Base-by-base conservation (phyloP, 169 alveolate genomes). In the Eimeria falciformis region DNA sequence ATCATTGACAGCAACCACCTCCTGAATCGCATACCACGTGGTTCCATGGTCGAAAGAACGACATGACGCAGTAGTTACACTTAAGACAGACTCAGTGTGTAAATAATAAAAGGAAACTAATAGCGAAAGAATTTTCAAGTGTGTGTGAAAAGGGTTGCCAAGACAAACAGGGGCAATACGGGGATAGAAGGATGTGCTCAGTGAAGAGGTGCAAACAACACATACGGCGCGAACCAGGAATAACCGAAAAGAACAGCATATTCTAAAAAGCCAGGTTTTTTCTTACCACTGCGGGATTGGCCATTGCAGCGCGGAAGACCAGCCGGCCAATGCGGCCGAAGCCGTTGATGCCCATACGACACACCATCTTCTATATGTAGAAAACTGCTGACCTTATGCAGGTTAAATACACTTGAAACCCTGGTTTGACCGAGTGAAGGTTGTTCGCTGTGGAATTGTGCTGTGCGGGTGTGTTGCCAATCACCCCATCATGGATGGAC, bases 261-360 rank as follows among this genome's bases (percentile, higher is more conserved):
- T n/a, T n/a, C n/a, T n/a, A n/a, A n/a, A n/a, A n/a, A n/a, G n/a
- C n/a, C n/a, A n/a, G n/a, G n/a, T n/a, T n/a, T n/a, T n/a, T n/a
- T 73, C 96, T 92, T 82, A 94, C 96, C 87, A 96, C 96, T 46
- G 94, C 97, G 17, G 91, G 95, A 89, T 96, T 96, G 27, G 94
- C 97, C 90, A 93, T 81, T 78, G 99, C 97, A 4, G 99, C 99
- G 88, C 99, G 98, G 96, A 98, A 97, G 69, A 98, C 99, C 94
- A 98, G 94, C 84, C 99, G 98, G 69, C 99, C 99, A 95, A 99
- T 98, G 93, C 99, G 98, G 93, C 99, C 99, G 97, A 98, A 99
- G 77, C 99, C 99, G 96, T 99, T 99, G 96, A 98, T 98, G 47
- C 99, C 99, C 66, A 99, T 84, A 85, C 97, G 97, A 85, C 97